A percentile compares a stretch with the other conserved stretches of the same genome.
These are phyloP conservation scores for Penstemon newberryi DNA, from an alignment of 257 asterid species.

Conservation along the genomic window DNA sequence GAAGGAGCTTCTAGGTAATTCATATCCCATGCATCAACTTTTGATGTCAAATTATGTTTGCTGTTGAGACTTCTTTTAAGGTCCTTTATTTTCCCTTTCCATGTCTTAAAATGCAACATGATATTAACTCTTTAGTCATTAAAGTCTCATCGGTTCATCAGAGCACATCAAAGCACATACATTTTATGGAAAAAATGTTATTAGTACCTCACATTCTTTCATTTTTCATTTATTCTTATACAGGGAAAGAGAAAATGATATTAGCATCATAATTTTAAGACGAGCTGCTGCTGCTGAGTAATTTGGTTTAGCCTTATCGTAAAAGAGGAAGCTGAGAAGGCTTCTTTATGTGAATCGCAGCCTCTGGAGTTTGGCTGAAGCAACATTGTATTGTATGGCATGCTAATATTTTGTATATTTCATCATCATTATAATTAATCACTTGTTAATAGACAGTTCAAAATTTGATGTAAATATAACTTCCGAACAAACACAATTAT, in stretches of 20 bases:
- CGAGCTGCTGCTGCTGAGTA: not conserved
- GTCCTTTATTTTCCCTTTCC: not conserved
- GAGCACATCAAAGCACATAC: too few relatives aligned
- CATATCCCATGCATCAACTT: not conserved
- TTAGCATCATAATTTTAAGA: not conserved
- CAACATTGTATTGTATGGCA: not conserved
- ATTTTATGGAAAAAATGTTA: too few relatives aligned
- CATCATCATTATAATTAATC: too few relatives aligned
- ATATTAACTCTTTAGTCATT: not conserved
- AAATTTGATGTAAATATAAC: too few relatives aligned
- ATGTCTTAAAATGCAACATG: not conserved
- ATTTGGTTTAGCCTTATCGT: not conserved
- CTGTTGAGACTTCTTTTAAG: slow-evolving; percentile 18
- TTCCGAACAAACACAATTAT: too few relatives aligned
- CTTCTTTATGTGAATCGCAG: not conserved
- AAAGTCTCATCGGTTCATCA: not conserved
- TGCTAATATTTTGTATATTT: not conserved
- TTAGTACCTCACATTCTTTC: too few relatives aligned
- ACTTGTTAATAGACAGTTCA: too few relatives aligned
- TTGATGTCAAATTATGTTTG: not conserved
- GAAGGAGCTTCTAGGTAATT: slow-evolving; percentile 20
- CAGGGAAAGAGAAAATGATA: not conserved
- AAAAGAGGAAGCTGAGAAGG: not conserved
- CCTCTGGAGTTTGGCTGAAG: not conserved
- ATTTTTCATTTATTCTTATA: too few relatives aligned